Base-by-base conservation (phyloP, 768 basidiomycete genomes). In the Ramaria rubella region DNA sequence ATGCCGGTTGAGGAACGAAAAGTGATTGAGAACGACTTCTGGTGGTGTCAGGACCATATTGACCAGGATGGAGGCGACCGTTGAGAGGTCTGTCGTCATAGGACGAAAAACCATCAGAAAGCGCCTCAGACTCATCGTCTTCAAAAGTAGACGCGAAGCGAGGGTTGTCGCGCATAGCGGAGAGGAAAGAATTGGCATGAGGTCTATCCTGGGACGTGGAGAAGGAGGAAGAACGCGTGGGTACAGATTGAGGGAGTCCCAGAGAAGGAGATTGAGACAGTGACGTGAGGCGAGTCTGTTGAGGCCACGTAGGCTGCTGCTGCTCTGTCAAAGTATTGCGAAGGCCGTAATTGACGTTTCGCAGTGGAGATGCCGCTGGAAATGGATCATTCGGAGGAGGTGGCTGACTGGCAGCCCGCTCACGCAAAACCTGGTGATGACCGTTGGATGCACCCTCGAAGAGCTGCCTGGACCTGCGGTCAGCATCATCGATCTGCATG, bases 1-100 rank as follows among this genome's bases (percentile, higher is more conserved):
- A 50, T 11, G 49, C 57, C 36, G 57, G 84, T 80, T 11, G 80
- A 77, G 49, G 69, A 66, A 50, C 79, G 69, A 58, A 75, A 74
- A 90, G 77, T 0, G 85, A 86, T 62, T 90, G 88, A 2, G 86
- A 88, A 29, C 88, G 76, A 69, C 87, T 88, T 53, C 89, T 80
- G 55, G 79, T 83, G 58, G 78, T 72, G 66, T 88, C 87, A 49
- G 77, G 72, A 3, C 76, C 77, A 63, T 81, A 84, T n/a, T 31
- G 46, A 31, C 57, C 34, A 43, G 54, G 36, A 42, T 57, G 45
- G 51, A 59, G 49, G 33, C 58, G 51, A 45, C 44, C 27, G n/a
- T 59, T 53, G 11, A 48, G 29, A 24, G 48, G 46, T 31, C 43
- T 42, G 49, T 59, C 58, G 30, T 59, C 58, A 34, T 48, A 56